phyloP scores from a whole-genome alignment of 2,329 filamentous ascomycete species.

The Colletotrichum simmondsii region DNA sequence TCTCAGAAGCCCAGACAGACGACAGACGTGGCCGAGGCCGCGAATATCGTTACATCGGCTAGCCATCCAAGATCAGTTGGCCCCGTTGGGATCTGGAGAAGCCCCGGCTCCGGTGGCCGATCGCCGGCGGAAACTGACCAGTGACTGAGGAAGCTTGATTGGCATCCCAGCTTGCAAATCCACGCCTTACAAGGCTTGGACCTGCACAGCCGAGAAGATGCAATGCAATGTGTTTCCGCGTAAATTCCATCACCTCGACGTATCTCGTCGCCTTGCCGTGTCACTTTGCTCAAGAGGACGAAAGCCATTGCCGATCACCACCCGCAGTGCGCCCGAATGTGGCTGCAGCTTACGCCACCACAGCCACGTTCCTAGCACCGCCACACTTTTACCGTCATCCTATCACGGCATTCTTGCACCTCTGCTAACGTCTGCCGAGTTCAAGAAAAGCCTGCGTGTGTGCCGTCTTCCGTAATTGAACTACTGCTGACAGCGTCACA shows the following conservation, averaged over 20 bases:
- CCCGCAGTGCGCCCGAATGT: neutral
- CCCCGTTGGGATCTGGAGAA: neutral
- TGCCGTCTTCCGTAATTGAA: neutral
- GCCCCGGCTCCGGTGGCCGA: neutral
- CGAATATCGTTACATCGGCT: neutral
- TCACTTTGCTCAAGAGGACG: neutral
- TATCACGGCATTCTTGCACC: no score
- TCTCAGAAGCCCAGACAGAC: neutral
- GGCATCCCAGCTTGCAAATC: neutral
- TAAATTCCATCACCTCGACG: neutral
- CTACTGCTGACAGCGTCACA: neutral
- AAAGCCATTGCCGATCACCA: neutral
- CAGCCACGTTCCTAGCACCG: neutral
- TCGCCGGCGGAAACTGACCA: neutral
- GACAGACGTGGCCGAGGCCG: neutral
- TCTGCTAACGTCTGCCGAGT: neutral
- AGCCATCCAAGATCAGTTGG: neutral
- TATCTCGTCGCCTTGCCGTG: constrained; percentile 14
- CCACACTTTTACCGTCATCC: neutral
- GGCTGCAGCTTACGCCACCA: neutral
- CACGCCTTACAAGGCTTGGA: constrained; percentile 4
- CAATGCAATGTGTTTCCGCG: neutral
- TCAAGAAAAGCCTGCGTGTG: neutral
- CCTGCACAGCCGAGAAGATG: constrained; percentile 5
- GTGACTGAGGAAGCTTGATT: neutral